Conservation (phyloP, 2,329 filamentous ascomycete genomes). For the Talaromyces marneffei region DNA sequence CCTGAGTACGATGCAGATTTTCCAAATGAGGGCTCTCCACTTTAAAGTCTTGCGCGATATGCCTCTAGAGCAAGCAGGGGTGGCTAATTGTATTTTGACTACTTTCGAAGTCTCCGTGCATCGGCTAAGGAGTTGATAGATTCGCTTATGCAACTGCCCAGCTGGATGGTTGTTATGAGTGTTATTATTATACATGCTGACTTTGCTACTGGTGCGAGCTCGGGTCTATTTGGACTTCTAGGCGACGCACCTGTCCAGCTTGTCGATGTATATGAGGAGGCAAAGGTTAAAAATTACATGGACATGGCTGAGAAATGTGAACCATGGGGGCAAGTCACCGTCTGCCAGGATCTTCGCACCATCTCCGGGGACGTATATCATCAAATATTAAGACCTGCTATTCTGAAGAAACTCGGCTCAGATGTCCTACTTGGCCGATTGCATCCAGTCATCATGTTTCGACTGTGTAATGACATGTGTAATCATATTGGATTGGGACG, state of each 20-base stretch:
- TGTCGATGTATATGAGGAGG: neutral
- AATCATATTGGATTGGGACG: neutral
- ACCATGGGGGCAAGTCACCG: neutral
- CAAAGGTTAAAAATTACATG: neutral
- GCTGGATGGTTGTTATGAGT: constrained; percentile 4
- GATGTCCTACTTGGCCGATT: neutral
- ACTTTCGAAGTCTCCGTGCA: neutral
- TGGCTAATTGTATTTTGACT: neutral
- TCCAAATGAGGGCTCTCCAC: neutral
- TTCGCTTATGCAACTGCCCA: neutral
- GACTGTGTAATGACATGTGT: constrained; percentile 5
- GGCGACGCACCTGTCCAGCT: constrained; percentile 6
- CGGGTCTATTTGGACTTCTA: constrained; percentile 4
- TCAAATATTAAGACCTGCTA: neutral
- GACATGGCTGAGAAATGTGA: constrained; percentile 1
- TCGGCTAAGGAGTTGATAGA: neutral
- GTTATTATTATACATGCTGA: constrained; percentile 7
- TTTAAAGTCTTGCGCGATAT: constrained; percentile 2
- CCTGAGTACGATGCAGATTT: neutral
- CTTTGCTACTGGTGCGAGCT: neutral
- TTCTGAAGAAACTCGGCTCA: neutral
- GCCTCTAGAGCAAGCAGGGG: neutral
- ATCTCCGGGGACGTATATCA: neutral
- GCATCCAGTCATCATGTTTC: constrained; percentile 6
- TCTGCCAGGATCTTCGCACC: neutral